These are phyloP conservation scores for Pestalotiopsis sp. DNA, from an alignment of 2,329 filamentous ascomycete species.

Conservation along the genomic window DNA sequence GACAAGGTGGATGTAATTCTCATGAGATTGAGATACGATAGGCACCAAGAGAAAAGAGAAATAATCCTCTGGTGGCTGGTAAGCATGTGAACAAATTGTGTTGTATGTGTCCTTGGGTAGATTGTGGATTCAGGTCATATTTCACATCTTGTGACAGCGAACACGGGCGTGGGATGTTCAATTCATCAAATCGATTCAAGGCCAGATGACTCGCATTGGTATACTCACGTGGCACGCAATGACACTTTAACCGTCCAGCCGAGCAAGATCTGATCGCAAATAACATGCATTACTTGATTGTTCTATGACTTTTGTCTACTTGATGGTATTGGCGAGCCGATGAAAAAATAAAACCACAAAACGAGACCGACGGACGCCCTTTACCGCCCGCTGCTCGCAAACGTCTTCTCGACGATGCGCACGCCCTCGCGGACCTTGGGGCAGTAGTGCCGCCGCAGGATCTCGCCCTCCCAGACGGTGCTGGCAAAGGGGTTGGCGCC, in stretches of 20 bases:
- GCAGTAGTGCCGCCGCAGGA: slow-evolving; percentile 83
- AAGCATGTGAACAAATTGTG: too few relatives aligned
- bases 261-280: not conserved
- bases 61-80: too few relatives aligned
- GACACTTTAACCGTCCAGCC: not conserved
- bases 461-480: slow-evolving; percentile 91
- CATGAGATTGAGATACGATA: too few relatives aligned
- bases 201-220: too few relatives aligned
- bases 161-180: too few relatives aligned
- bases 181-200: too few relatives aligned
- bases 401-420: slow-evolving; percentile 68
- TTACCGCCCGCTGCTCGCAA: slow-evolving; percentile 36
- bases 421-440: slow-evolving; percentile 81
- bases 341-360: not conserved
- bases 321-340: not conserved
- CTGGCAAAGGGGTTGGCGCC: slow-evolving; percentile 87
- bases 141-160: too few relatives aligned
- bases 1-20: too few relatives aligned
- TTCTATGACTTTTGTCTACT: not conserved
- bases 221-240: not conserved
- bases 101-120: too few relatives aligned
- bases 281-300: not conserved
- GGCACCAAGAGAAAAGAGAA: too few relatives aligned
- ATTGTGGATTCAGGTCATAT: too few relatives aligned
- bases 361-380: not conserved